A percentile compares a stretch with the other conserved stretches of the same genome.
phyloP scores from a whole-genome alignment of 768 basidiomycete genomes.

The Zangia roseola region DNA sequence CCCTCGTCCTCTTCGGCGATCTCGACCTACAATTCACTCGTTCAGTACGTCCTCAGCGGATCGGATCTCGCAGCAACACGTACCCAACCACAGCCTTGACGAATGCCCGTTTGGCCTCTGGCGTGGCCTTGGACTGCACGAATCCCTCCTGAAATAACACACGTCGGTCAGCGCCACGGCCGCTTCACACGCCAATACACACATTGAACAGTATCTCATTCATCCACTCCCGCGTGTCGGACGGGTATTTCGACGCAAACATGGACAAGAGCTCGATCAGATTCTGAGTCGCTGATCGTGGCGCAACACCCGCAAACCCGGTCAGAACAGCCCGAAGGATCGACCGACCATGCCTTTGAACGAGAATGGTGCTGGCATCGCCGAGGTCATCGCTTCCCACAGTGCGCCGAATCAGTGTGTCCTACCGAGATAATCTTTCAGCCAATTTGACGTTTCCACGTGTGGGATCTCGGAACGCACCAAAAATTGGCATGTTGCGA shows the following conservation, averaged over 20 bases:
- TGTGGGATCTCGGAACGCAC: constrained; percentile 43
- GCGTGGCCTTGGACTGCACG: constrained; percentile 65
- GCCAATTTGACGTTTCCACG: not conserved
- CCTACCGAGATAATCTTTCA: constrained; percentile 36
- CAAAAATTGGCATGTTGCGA: constrained; percentile 78
- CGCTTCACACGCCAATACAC: constrained; percentile 14
- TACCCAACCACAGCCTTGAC: constrained; percentile 70
- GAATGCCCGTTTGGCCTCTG: constrained; percentile 77
- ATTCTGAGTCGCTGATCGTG: constrained; percentile 79
- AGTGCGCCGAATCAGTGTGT: constrained; percentile 62
- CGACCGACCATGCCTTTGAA: constrained; percentile 54
- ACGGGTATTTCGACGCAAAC: constrained; percentile 55
- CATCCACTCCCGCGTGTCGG: constrained; percentile 68
- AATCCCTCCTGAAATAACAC: constrained; percentile 61
- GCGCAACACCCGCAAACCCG: constrained; percentile 83
- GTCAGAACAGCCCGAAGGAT: constrained; percentile 73
- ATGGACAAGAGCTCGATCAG: constrained; percentile 78
- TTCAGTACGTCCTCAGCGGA: not conserved
- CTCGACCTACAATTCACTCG: constrained; percentile 55
- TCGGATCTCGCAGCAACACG: constrained; percentile 16
- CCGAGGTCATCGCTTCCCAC: constrained; percentile 61
- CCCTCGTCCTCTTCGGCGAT: constrained; percentile 69
- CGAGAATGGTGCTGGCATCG: constrained; percentile 50
- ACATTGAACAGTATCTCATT: constrained; percentile 68
- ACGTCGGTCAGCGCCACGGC: not conserved